Evolutionary conservation across 805 yeast genomes (phyloP).

Genomic region (Hanseniaspora mollemarum): DNA sequence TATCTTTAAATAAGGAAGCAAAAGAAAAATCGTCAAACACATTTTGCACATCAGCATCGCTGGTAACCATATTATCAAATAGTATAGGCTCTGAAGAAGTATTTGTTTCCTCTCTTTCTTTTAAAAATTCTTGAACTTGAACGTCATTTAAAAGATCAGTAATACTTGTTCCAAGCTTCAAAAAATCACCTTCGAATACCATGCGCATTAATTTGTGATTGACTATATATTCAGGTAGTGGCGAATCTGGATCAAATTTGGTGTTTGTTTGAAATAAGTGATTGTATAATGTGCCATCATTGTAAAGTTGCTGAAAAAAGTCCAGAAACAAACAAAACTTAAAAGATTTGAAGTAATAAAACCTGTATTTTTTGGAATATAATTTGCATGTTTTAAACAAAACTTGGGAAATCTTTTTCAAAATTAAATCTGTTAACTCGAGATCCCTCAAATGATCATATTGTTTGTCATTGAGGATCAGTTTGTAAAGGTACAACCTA

Average conservation of each 20-base stretch:
- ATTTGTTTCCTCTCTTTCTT: not conserved
- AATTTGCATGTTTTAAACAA: not conserved
- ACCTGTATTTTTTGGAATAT: not conserved
- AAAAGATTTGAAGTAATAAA: not conserved
- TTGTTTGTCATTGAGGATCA: not conserved
- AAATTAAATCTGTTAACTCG: not conserved
- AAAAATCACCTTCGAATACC: not conserved
- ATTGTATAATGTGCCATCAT: not conserved
- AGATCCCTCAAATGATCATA: not conserved
- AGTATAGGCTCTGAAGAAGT: not conserved
- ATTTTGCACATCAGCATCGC: not conserved
- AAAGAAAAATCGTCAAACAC: not conserved
- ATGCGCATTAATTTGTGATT: not conserved
- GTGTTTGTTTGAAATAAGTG: not conserved
- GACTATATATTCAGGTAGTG: not conserved
- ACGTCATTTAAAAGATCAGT: not conserved
- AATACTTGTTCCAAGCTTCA: not conserved
- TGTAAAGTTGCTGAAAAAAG: not conserved
- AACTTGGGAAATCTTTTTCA: not conserved
- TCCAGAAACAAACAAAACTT: not conserved
- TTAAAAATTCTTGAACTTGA: not conserved
- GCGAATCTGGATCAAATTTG: not conserved
- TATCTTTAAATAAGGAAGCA: not conserved
- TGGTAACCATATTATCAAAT: no score
- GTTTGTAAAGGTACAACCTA: not conserved